These are phyloP conservation scores for Zea mays DNA, from an alignment of 176 grass and related monocot species.

Conservation along the genomic window DNA sequence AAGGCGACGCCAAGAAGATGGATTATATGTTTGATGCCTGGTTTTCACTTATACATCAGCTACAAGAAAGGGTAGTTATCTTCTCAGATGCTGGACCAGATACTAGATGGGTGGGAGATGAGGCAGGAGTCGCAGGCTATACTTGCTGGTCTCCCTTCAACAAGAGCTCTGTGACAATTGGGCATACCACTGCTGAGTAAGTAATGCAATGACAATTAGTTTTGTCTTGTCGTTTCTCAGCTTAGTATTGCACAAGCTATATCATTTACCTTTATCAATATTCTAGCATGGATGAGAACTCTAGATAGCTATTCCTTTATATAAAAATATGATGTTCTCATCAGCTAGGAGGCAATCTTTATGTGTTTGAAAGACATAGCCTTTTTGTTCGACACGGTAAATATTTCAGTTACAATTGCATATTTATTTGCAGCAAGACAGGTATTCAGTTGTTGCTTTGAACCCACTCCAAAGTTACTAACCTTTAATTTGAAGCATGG, in stretches of 20 bases:
- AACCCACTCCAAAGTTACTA: background rate
- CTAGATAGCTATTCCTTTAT: background rate
- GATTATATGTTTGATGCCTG: slow-evolving; percentile 75
- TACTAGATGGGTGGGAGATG: slow-evolving; percentile 84
- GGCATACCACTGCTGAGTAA: slow-evolving; percentile 58
- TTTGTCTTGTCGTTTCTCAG: background rate
- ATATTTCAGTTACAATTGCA: background rate
- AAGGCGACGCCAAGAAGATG: slow-evolving; percentile 62
- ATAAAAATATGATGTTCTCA: background rate
- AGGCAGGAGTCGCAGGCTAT: slow-evolving; percentile 56
- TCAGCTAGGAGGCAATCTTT: background rate
- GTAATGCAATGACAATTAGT: slow-evolving; percentile 15
- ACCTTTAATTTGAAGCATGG: slow-evolving; percentile 5
- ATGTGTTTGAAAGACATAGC: slow-evolving; percentile 7
- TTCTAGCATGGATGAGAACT: slow-evolving; percentile 4
- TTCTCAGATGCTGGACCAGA: slow-evolving; percentile 94
- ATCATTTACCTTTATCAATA: slow-evolving; percentile 10
- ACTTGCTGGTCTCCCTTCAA: slow-evolving; percentile 94
- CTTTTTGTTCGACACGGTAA: background rate
- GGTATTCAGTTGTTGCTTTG: background rate
- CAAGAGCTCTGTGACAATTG: slow-evolving; percentile 67
- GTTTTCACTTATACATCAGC: slow-evolving; percentile 91
- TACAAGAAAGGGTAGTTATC: slow-evolving; percentile 67
- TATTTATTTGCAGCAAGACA: slow-evolving; percentile 7
- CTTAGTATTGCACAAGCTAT: slow-evolving; percentile 1